Evolutionary conservation across 1,284 basidiomycete species (phyloP).

Genomic region (Ganoderma multipileum): DNA sequence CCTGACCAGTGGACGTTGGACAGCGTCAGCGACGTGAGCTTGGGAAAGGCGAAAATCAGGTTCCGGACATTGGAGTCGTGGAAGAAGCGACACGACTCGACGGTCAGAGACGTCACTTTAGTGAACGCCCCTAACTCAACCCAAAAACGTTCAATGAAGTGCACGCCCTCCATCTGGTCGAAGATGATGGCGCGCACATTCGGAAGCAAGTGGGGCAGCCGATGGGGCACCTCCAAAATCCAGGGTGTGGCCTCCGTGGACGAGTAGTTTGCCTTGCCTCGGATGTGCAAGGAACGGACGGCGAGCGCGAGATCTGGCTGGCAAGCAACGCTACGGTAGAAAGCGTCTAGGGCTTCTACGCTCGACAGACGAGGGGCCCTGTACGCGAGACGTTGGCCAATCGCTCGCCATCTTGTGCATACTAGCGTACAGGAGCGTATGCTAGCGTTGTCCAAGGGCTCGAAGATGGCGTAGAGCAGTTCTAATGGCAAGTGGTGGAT

Average conservation of each 20-base stretch:
- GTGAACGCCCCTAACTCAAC: background rate
- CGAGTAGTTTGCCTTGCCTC: conserved; percentile 12
- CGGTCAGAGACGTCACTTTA: conserved; percentile 1
- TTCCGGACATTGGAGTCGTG: background rate
- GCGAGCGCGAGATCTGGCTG: background rate
- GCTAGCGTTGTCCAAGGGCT: conserved; percentile 2
- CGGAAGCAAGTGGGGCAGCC: conserved; percentile 5
- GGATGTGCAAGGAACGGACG: conserved; percentile 14
- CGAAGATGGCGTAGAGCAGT: conserved; percentile 11
- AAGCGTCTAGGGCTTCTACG: background rate
- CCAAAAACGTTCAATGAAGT: conserved; percentile 3
- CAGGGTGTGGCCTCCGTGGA: conserved; percentile 4
- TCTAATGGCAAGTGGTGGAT: conserved; percentile 9
- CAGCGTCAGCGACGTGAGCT: conserved; percentile 7
- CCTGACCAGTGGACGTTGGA: conserved; percentile 10
- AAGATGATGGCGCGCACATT: conserved; percentile 13
- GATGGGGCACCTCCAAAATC: conserved; percentile 5
- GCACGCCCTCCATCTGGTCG: conserved; percentile 7
- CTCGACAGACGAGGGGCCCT: conserved; percentile 8
- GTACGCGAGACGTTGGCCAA: conserved; percentile 3
- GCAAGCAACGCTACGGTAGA: background rate
- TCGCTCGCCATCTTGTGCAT: background rate
- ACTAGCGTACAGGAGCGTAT: conserved; percentile 2
- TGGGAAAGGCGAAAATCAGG: conserved; percentile 11
- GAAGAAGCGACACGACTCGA: background rate